Conservation (phyloP, 441 rosid genomes). For the Cnidoscolus chayamansa region DNA sequence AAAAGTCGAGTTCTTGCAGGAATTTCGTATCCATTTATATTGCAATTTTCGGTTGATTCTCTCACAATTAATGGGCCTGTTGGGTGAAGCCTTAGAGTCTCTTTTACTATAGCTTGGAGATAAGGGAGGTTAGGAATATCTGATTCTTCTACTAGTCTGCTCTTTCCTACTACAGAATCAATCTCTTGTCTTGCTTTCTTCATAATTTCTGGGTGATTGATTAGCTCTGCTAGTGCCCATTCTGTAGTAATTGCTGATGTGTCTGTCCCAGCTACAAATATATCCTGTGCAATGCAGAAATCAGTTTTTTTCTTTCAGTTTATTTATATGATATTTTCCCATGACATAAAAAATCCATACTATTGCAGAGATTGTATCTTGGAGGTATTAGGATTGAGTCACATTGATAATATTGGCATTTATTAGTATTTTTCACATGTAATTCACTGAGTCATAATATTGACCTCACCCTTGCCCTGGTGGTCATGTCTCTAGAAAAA, state of each 20-base stretch:
- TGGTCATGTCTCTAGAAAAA: too few species aligned
- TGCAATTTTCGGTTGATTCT: slow-evolving; percentile 50
- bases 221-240: slow-evolving; percentile 45
- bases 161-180: slow-evolving; percentile 22
- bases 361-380: neutral
- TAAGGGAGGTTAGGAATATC: slow-evolving; percentile 37
- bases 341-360: neutral
- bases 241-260: slow-evolving; percentile 37
- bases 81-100: slow-evolving; percentile 49
- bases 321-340: neutral
- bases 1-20: slow-evolving; percentile 56
- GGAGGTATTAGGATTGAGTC: neutral
- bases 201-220: slow-evolving; percentile 36
- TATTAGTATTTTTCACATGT: neutral
- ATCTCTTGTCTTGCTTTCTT: slow-evolving; percentile 39
- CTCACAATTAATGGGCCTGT: slow-evolving; percentile 56
- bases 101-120: slow-evolving; percentile 32
- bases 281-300: slow-evolving; percentile 28
- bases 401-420: neutral
- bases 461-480: too few species aligned
- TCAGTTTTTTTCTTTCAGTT: neutral
- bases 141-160: slow-evolving; percentile 33
- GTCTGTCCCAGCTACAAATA: slow-evolving; percentile 43
- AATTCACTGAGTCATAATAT: too few species aligned
- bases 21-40: slow-evolving; percentile 45